A percentile compares a stretch with the other conserved stretches of the same genome.
Conservation (phyloP, 2,329 filamentous ascomycete species). For the Dothideomycetes sp. region DNA sequence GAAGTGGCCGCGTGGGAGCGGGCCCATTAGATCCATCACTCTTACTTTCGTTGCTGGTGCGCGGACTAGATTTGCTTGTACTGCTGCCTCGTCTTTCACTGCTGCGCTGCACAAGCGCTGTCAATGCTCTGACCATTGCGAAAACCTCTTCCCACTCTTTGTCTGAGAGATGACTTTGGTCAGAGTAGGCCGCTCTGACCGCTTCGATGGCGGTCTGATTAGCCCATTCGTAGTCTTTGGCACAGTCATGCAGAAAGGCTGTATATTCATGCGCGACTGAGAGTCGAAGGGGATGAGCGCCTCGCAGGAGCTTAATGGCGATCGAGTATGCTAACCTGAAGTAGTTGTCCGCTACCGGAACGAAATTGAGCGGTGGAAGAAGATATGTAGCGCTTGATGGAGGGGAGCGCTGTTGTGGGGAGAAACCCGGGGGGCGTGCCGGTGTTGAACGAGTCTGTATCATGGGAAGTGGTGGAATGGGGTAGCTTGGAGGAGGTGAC, state of each 20-base stretch:
- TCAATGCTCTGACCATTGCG: conserved; percentile 73
- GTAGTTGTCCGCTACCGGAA: conserved; percentile 67
- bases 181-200: conserved; percentile 83
- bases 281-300: conserved; percentile 78
- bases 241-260: conserved; percentile 87
- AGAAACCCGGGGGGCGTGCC: conserved; percentile 30
- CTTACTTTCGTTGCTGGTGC: background rate
- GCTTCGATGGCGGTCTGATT: conserved; percentile 68
- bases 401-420: conserved; percentile 31
- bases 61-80: background rate
- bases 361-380: conserved; percentile 67
- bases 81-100: background rate
- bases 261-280: conserved; percentile 87
- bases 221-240: conserved; percentile 68
- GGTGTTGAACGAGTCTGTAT: conserved; percentile 17
- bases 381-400: conserved; percentile 53
- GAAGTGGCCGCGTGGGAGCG: background rate
- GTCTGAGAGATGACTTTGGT: conserved; percentile 85
- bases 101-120: conserved; percentile 78
- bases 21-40: background rate
- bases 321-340: conserved; percentile 69
- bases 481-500: conserved; percentile 27
- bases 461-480: conserved; percentile 15
- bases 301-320: conserved; percentile 66
- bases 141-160: conserved; percentile 91